phyloP scores from a whole-genome alignment of 495 filamentous ascomycete genomes.

The Penicillium ochrochloron region DNA sequence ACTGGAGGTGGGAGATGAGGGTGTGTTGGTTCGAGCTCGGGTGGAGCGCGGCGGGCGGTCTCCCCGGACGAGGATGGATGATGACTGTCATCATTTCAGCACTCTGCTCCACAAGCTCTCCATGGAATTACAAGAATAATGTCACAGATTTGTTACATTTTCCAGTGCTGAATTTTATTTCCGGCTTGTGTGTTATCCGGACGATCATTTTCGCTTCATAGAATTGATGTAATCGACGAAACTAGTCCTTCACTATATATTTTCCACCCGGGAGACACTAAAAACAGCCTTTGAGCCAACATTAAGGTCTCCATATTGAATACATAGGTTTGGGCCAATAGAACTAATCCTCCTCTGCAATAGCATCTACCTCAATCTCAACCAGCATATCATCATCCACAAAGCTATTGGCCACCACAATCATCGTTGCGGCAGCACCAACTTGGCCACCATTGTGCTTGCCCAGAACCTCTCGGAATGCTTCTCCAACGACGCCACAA shows the following conservation, averaged over 20 bases:
- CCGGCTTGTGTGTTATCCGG: no score
- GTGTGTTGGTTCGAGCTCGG: slow-evolving; percentile 21
- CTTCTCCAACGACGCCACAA: slow-evolving; percentile 39
- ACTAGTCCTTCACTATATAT: background rate
- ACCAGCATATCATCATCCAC: slow-evolving; percentile 52
- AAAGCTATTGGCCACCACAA: slow-evolving; percentile 47
- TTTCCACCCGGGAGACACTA: background rate
- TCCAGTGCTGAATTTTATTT: no score
- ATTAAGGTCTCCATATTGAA: background rate
- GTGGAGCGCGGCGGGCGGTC: slow-evolving; percentile 24
- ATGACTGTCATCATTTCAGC: background rate
- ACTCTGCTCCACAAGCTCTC: background rate
- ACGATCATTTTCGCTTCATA: no score
- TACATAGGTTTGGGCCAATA: no score
- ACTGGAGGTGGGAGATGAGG: slow-evolving; percentile 15
- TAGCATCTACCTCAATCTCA: slow-evolving; percentile 52
- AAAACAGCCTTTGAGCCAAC: background rate
- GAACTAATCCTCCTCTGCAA: slow-evolving; percentile 27
- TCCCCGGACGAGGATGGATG: background rate
- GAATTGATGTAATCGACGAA: no score
- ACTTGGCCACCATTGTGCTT: slow-evolving; percentile 25
- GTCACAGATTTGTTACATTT: no score
- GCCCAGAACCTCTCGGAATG: slow-evolving; percentile 42
- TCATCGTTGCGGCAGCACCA: slow-evolving; percentile 49
- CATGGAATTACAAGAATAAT: background rate